Evolutionary conservation across 495 filamentous ascomycete genomes (phyloP).

Genomic region (Xylaria telfairii): DNA sequence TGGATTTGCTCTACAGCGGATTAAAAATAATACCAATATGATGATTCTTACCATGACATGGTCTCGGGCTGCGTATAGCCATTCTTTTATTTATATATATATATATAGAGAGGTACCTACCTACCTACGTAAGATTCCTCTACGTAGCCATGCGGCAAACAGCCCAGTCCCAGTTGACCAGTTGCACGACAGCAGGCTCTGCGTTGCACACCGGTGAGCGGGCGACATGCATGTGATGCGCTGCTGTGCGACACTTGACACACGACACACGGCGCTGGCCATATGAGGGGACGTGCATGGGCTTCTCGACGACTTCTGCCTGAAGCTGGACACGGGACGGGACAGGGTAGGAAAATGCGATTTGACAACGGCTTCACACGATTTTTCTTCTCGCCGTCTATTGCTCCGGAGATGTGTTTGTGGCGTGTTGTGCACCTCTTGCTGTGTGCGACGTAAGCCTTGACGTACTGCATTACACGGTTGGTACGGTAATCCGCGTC

Average conservation of each 20-base stretch:
- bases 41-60: background rate
- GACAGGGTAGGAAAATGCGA: constrained; percentile 16
- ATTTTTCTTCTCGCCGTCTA: background rate
- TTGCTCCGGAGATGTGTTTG: background rate
- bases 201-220: background rate
- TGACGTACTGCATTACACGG: constrained; percentile 13
- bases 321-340: background rate
- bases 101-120: background rate
- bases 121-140: too few relatives aligned
- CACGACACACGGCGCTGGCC: too few relatives aligned
- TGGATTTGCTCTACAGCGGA: background rate
- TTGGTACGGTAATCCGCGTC: background rate
- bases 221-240: background rate
- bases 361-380: background rate
- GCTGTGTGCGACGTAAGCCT: constrained; percentile 20
- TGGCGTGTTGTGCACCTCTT: background rate
- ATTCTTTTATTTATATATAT: too few relatives aligned
- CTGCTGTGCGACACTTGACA: constrained; percentile 16
- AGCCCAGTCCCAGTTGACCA: background rate
- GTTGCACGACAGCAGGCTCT: constrained; percentile 12
- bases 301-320: background rate
- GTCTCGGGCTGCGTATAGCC: background rate
- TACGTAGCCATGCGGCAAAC: background rate
- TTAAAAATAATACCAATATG: background rate
- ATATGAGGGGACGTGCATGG: background rate